Base-by-base conservation (phyloP, 768 basidiomycete genomes). In the Mycena olivaceomarginata region DNA sequence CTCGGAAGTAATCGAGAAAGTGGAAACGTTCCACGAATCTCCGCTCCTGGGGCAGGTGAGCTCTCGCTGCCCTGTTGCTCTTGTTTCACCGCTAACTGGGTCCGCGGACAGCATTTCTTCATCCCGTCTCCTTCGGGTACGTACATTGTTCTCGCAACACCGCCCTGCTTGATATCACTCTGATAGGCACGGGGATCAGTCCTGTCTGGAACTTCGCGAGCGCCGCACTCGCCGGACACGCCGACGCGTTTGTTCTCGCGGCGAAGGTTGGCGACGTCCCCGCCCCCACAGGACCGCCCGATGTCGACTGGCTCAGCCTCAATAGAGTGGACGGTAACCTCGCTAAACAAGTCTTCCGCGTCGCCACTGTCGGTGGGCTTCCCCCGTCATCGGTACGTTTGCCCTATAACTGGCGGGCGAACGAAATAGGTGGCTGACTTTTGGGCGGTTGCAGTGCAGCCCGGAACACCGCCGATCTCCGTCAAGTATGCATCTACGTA, bases 141-240 rank as follows among this genome's bases (percentile, higher is more conserved):
- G 66, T 46, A 16, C 40, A 22, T 6, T 12, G 41, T 12, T 15
- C 7, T 53, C 53, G 11, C n/a, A 5, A 1, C 4, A 10, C 20
- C 31, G 31, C 31, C 3, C 31, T 31, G 41, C n/a, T 64, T 41
- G 90, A 90, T 31, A 31, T 81, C 41, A 85, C 89, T 6, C 78
- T 86, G 68, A 83, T 86, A 6, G 89, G 87, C 6, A 82, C 82
- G 5, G 89, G 89, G 16, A 45, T 85, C 40, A 84, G 85, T 71
- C 92, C 93, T 1, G 87, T 89, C 77, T 92, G 92, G 89, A 93
- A 93, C 82, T 91, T 91, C 84, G 87, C 89, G 11, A 86, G 87
- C 7, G 83, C 83, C 20, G 87, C 85, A 4, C n/a, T 85, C 20
- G 81, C 84, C 51, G 89, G 88, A 9, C 87, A 91, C 71, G 67